Evolutionary conservation across 2,329 filamentous ascomycete species (phyloP).

Genomic region (Paracorniculantispora psalliotae): DNA sequence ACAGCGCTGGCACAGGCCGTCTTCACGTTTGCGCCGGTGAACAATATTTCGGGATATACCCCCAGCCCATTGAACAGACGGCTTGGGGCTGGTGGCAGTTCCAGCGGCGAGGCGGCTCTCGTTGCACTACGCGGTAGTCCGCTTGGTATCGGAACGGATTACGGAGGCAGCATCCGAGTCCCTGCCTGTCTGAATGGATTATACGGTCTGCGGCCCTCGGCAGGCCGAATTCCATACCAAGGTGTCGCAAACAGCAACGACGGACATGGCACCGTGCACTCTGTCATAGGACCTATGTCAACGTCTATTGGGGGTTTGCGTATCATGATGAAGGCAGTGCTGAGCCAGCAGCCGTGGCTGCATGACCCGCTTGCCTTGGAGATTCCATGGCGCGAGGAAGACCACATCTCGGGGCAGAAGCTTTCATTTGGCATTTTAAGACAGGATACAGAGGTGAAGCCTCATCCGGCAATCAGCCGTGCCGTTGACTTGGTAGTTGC

Average conservation of each 20-base stretch:
- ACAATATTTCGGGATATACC: conserved; percentile 27
- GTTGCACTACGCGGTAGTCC: conserved; percentile 25
- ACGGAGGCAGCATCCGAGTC: conserved; percentile 23
- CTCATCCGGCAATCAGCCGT: background rate
- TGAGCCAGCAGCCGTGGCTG: background rate
- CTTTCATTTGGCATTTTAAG: background rate
- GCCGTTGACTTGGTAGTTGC: background rate
- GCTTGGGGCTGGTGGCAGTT: conserved; percentile 27
- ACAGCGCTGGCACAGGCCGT: background rate
- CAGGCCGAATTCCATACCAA: background rate
- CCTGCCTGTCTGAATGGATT: conserved; percentile 21
- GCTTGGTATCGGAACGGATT: conserved; percentile 29
- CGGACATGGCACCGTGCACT: background rate
- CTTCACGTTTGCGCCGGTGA: conserved; percentile 19
- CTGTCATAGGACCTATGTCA: background rate
- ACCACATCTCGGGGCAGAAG: background rate
- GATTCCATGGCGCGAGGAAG: background rate
- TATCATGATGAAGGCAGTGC: background rate
- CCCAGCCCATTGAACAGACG: conserved; percentile 26
- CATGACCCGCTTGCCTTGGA: background rate
- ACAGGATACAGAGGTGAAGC: background rate
- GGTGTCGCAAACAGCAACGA: background rate
- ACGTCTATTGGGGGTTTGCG: background rate
- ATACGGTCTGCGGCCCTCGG: background rate
- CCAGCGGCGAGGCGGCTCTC: conserved; percentile 29